Percentiles rank a stretch among this genome's conserved stretches.
Conservation (phyloP, 2,329 filamentous ascomycete genomes). For the Xylaria sp. region DNA sequence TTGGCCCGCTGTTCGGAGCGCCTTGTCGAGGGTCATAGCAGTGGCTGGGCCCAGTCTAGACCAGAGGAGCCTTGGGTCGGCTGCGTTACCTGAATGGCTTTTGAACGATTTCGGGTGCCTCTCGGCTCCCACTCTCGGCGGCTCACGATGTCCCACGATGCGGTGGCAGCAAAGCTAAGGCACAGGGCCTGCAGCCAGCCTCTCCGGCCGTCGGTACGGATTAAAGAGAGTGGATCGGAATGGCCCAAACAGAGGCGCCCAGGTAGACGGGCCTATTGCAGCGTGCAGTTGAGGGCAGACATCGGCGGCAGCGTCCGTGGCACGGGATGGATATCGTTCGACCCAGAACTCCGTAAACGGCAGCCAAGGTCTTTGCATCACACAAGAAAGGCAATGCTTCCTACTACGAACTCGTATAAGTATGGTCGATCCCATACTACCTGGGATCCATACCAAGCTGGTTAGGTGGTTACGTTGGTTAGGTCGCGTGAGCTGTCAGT, state of each 20-base stretch:
- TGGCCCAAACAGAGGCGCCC: background rate
- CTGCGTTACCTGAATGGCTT: slow-evolving; percentile 23
- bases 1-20: slow-evolving; percentile 29
- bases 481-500: slow-evolving; percentile 32
- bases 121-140: slow-evolving; percentile 13
- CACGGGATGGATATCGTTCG: slow-evolving; percentile 22
- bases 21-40: slow-evolving; percentile 3
- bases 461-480: no score
- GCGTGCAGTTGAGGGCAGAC: slow-evolving; percentile 10
- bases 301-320: slow-evolving; percentile 5
- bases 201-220: slow-evolving; percentile 28
- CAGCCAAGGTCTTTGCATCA: slow-evolving; percentile 10
- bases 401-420: background rate
- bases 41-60: slow-evolving; percentile 12
- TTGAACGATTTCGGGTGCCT: background rate
- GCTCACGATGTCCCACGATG: slow-evolving; percentile 34
- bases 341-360: slow-evolving; percentile 32
- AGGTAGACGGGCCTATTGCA: background rate
- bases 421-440: background rate
- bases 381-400: background rate
- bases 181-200: slow-evolving; percentile 25
- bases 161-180: slow-evolving; percentile 32
- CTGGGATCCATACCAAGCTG: background rate
- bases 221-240: background rate
- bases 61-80: slow-evolving; percentile 7